Evolutionary conservation across 805 yeast genomes (phyloP).

Genomic region (Yarrowia hollandica): DNA sequence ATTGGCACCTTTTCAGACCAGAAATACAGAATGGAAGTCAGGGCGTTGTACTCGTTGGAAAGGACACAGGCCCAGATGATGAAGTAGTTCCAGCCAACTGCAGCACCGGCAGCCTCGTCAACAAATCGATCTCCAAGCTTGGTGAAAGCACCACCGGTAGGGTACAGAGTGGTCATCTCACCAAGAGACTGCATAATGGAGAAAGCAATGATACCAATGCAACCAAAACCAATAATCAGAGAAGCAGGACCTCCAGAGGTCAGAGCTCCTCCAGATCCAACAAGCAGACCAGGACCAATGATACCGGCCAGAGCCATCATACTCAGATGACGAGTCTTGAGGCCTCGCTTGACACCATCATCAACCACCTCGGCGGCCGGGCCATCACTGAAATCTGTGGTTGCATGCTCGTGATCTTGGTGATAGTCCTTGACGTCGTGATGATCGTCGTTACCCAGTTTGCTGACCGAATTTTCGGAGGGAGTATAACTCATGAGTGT

Average conservation of each 20-base stretch:
- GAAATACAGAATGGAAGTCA: conserved; percentile 47
- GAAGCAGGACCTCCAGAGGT: conserved; percentile 54
- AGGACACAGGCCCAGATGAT: conserved; percentile 51
- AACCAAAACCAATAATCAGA: conserved; percentile 50
- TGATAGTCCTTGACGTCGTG: conserved; percentile 1
- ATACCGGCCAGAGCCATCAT: conserved; percentile 85
- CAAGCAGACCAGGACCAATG: conserved; percentile 81
- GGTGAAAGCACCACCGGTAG: conserved; percentile 56
- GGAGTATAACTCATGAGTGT: conserved; percentile 19
- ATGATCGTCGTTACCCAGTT: neutral
- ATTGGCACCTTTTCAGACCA: conserved; percentile 51
- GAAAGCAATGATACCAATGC: conserved; percentile 54
- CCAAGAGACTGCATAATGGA: conserved; percentile 57
- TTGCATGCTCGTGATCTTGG: conserved; percentile 5
- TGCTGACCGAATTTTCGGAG: conserved; percentile 4
- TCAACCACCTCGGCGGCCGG: conserved; percentile 30
- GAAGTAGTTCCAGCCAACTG: conserved; percentile 52
- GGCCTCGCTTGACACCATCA: conserved; percentile 44
- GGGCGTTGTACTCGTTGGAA: conserved; percentile 53
- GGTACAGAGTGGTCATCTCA: conserved; percentile 55
- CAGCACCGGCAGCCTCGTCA: conserved; percentile 50
- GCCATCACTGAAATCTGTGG: conserved; percentile 20
- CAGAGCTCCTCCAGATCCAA: conserved; percentile 56
- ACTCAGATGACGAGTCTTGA: conserved; percentile 66
- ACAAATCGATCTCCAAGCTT: conserved; percentile 50